Percentiles rank a stretch among this genome's conserved stretches.
These are phyloP conservation scores for Magnolia kwangsiensis DNA, from an alignment of 164 flowering plant species.

Conservation along the genomic window DNA sequence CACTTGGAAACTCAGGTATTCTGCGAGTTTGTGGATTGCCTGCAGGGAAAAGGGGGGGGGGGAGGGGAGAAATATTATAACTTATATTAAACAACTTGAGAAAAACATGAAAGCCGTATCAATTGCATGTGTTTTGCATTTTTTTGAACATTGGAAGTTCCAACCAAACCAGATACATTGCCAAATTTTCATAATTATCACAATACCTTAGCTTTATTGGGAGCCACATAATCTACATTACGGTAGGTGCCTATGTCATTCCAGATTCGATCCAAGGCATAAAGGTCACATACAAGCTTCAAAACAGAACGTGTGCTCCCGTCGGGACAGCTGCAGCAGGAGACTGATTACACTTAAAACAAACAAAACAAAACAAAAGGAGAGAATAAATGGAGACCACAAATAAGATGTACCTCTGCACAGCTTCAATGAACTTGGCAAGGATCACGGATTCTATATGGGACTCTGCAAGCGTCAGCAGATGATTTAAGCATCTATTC, in stretches of 20 bases:
- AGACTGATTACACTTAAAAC: not conserved
- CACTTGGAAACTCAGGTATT: constrained; percentile 88
- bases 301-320: constrained; percentile 52
- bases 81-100: not conserved
- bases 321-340: constrained; percentile 71
- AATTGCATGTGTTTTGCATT: not conserved
- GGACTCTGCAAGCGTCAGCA: constrained; percentile 89
- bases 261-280: constrained; percentile 94
- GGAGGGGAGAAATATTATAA: too few species aligned
- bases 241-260: constrained; percentile 96
- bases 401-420: constrained; percentile 47
- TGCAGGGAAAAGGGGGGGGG: constrained; percentile 24
- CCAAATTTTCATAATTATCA: not conserved
- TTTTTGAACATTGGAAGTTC: not conserved
- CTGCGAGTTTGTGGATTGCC: constrained; percentile 95
- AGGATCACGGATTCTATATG: constrained; percentile 92
- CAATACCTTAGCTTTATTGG: constrained; percentile 95
- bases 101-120: not conserved
- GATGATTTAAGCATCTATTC: constrained; percentile 97
- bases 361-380: not conserved
- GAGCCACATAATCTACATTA: constrained; percentile 94
- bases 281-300: constrained; percentile 90
- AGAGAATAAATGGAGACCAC: not conserved
- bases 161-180: not conserved
- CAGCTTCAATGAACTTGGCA: constrained; percentile 83